Conservation (phyloP, 148 eudicot species). For the Rhododendron simsii region DNA sequence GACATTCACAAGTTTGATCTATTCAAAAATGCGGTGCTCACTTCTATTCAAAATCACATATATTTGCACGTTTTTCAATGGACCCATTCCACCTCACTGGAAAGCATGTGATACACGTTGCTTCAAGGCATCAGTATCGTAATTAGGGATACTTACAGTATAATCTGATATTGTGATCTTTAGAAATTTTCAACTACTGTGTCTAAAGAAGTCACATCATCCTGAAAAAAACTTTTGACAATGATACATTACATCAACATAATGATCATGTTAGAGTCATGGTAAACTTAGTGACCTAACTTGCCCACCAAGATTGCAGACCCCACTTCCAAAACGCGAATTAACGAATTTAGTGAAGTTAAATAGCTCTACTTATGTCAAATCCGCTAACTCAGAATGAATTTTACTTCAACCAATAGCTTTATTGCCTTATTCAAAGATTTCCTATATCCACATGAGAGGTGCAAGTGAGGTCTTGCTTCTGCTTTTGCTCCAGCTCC, state of each 20-base stretch:
- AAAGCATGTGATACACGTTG: neutral
- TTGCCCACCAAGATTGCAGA: neutral
- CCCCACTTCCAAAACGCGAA: neutral
- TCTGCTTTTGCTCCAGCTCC: neutral
- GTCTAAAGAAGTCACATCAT: neutral
- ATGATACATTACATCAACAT: neutral
- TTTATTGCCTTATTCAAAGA: neutral
- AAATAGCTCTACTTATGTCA: neutral
- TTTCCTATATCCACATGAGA: neutral
- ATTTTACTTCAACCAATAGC: neutral
- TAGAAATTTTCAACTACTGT: neutral
- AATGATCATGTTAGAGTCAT: neutral
- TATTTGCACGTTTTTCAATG: neutral
- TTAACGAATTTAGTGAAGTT: neutral
- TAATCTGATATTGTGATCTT: neutral
- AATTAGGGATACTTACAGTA: neutral
- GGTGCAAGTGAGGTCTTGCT: neutral
- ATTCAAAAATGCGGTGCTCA: neutral
- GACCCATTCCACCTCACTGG: neutral
- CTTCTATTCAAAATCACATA: neutral
- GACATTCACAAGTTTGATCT: neutral
- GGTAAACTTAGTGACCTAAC: neutral
- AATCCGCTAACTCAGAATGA: neutral
- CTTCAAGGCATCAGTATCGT: neutral
- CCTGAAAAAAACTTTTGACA: neutral